Base-by-base conservation (phyloP, 257 asterid genomes). In the Scutellaria barbata region DNA sequence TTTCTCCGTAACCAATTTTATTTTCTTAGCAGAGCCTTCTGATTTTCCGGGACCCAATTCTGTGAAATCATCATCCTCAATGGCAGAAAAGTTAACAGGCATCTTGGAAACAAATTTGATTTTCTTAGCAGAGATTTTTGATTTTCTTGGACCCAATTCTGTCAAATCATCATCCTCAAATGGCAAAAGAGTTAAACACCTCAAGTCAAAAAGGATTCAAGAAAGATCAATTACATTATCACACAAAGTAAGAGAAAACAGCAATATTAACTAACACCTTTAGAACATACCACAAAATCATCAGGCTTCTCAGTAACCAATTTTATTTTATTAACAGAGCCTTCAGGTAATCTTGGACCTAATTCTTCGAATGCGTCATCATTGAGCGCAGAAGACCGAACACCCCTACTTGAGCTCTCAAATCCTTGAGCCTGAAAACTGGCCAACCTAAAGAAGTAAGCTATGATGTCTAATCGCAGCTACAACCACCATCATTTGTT, bases 341-440 rank as follows among this genome's bases (percentile, higher is more conserved):
- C 53, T 33, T 72, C 78, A 8, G 75, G 61, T 51, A 53, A 60
- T 25, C 78, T 72, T 4, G 85, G 81, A 53, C 85, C 92, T 67
- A 87, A 74, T 66, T 87, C 92, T 14, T 76, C 66, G 80, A 87
- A 83, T 7, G n/a, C 68, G 13, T 80, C 84, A 62, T 83, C 84
- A 63, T 81, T 77, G n/a, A 45, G 18, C 7, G 62, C 71, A 50
- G 71, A 75, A 51, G 75, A 40, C 59, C 77, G 81, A 68, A 58
- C 30, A 67, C 43, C 22, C 74, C 75, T 77, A 22, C 63, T 75
- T 47, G 76, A 75, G 74, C 74, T 64, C 81, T 74, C 55, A 73
- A 72, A 51, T 47, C 80, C 73, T 78, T 58, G 80, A 48, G 48
- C 71, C 52, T 45, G 80, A 64, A 74, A 77, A 50, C 87, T 85